Conservation (phyloP, 2,329 filamentous ascomycete species). For the Cladophialophora psammophila region DNA sequence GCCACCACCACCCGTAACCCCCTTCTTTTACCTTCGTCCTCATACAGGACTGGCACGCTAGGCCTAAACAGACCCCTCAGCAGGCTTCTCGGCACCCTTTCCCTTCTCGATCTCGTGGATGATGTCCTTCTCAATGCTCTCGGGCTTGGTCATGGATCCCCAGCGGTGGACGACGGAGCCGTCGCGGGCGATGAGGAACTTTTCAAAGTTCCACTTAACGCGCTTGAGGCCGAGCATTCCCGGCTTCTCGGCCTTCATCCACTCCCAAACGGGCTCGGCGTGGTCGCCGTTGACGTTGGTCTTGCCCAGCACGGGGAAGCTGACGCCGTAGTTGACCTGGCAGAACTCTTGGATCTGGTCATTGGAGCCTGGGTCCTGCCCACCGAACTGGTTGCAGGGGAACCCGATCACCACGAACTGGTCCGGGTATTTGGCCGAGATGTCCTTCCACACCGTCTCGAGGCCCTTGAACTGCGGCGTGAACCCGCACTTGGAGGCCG, state of each 20-base stretch:
- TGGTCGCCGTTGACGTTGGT: slow-evolving; percentile 89
- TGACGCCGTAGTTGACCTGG: slow-evolving; percentile 92
- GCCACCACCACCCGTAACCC: not conserved
- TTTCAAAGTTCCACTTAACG: slow-evolving; percentile 99
- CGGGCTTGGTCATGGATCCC: slow-evolving; percentile 88
- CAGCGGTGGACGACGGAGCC: slow-evolving; percentile 85
- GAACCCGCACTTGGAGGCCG: slow-evolving; percentile 98
- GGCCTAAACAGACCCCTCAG: not conserved
- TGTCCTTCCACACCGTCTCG: slow-evolving; percentile 83
- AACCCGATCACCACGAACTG: slow-evolving; percentile 91
- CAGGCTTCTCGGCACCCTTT: slow-evolving; percentile 36
- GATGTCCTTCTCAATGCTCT: slow-evolving; percentile 76
- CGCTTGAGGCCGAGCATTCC: slow-evolving; percentile 84
- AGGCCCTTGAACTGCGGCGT: slow-evolving; percentile 93
- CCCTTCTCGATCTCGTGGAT: slow-evolving; percentile 72
- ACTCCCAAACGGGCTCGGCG: slow-evolving; percentile 81
- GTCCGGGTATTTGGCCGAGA: slow-evolving; percentile 73
- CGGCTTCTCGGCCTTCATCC: slow-evolving; percentile 73
- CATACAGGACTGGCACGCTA: not conserved
- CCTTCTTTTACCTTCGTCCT: not conserved
- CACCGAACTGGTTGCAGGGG: slow-evolving; percentile 97
- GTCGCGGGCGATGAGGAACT: slow-evolving; percentile 88
- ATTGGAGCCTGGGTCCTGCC: slow-evolving; percentile 84
- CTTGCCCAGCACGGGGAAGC: slow-evolving; percentile 90
- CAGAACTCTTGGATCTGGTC: slow-evolving; percentile 86